Evolutionary conservation across 306 rosid genomes (phyloP).

Genomic region (Parietaria judaica): DNA sequence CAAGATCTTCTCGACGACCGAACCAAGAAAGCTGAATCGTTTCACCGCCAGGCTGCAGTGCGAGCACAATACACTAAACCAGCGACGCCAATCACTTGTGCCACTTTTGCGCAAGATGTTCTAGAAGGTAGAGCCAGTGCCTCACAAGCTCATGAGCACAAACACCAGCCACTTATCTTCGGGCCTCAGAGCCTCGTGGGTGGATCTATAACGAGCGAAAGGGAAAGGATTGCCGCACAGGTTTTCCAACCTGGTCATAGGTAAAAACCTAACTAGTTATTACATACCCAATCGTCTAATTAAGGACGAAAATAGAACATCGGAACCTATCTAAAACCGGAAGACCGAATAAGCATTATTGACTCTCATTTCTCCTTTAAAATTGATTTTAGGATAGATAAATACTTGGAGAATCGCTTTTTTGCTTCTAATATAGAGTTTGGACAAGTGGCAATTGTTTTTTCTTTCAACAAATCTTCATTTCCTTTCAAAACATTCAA

Average conservation of each 20-base stretch:
- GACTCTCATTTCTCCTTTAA: too few species aligned
- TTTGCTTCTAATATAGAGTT: too few species aligned
- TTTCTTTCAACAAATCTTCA: too few species aligned
- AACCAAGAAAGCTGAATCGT: constrained; percentile 62
- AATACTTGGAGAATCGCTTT: too few species aligned
- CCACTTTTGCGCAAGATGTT: constrained; percentile 98
- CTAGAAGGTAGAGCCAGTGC: constrained; percentile 84
- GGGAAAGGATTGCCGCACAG: constrained; percentile 83
- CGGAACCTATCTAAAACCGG: too few species aligned
- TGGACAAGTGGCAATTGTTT: too few species aligned
- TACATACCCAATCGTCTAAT: too few species aligned
- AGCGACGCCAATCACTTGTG: constrained; percentile 77
- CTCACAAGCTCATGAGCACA: constrained; percentile 83
- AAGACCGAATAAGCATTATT: too few species aligned
- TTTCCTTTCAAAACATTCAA: too few species aligned
- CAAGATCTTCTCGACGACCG: constrained; percentile 74
- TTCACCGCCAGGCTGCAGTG: constrained; percentile 69
- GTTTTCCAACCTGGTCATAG: constrained; percentile 81
- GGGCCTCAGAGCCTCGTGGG: constrained; percentile 89
- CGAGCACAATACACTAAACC: constrained; percentile 60
- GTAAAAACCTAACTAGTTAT: constrained; percentile 14
- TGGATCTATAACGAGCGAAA: constrained; percentile 67
- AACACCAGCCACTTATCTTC: constrained; percentile 82
- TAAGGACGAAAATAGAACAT: too few species aligned
- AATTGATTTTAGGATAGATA: too few species aligned